A percentile compares a stretch with the other conserved stretches of the same genome.
These are phyloP conservation scores for Claviceps digitariae DNA, from an alignment of 2,329 filamentous ascomycete genomes.

Conservation along the genomic window DNA sequence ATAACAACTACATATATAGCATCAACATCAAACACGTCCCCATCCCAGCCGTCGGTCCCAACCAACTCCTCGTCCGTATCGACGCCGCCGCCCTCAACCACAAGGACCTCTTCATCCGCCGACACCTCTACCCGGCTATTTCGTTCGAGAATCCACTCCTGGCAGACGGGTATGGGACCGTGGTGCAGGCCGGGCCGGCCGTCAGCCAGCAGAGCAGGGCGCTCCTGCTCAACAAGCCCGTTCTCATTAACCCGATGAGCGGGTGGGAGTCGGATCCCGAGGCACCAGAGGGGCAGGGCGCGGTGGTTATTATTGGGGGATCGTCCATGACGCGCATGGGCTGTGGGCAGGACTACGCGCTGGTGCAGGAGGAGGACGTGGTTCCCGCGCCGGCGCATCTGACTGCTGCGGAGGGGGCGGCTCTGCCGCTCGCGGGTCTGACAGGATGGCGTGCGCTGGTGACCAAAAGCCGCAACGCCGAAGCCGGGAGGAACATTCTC, in stretches of 20 bases:
- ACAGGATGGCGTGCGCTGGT: constrained; percentile 82
- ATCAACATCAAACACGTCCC: constrained; percentile 48
- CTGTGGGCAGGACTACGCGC: constrained; percentile 60
- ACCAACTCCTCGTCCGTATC: constrained; percentile 62
- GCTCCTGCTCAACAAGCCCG: constrained; percentile 47
- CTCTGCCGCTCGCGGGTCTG: constrained; percentile 70
- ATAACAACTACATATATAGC: constrained; percentile 18
- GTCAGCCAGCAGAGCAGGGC: constrained; percentile 21
- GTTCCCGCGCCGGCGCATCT: constrained; percentile 61
- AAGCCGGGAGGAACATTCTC: constrained; percentile 58
- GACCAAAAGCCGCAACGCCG: constrained; percentile 52
- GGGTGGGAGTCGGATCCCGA: constrained; percentile 62
- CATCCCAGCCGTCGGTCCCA: constrained; percentile 47
- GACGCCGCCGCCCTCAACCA: constrained; percentile 81
- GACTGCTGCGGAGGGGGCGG: constrained; percentile 60
- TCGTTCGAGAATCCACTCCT: constrained; percentile 68
- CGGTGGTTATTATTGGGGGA: constrained; percentile 52
- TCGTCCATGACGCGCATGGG: constrained; percentile 49
- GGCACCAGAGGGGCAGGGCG: constrained; percentile 61
- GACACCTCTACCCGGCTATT: constrained; percentile 78
- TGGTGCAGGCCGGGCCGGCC: constrained; percentile 48
- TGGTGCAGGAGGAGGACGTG: constrained; percentile 56
- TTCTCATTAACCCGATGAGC: constrained; percentile 63
- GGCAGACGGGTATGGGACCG: constrained; percentile 68
- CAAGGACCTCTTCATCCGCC: constrained; percentile 86